These are phyloP conservation scores for Conticribra guillardii DNA, from an alignment of 108 stramenopile genomes.

Conservation along the genomic window DNA sequence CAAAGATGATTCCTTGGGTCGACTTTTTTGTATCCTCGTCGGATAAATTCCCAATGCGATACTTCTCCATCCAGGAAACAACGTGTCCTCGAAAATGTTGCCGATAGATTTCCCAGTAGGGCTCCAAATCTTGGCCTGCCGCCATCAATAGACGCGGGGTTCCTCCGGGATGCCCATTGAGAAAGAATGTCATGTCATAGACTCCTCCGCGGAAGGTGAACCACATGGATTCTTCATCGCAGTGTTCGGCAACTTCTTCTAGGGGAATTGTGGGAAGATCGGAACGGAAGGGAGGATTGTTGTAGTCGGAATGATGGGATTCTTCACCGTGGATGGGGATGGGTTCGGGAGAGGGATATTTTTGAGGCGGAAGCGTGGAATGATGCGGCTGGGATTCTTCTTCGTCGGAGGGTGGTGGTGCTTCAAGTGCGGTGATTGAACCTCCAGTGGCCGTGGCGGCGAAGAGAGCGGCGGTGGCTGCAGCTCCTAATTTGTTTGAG, in stretches of 20 bases:
- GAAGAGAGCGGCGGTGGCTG: neutral
- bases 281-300: slow-evolving; percentile 44
- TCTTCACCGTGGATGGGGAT: slow-evolving; percentile 11
- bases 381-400: neutral
- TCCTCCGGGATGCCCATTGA: slow-evolving; percentile 60
- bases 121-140: slow-evolving; percentile 78
- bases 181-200: slow-evolving; percentile 82
- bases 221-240: slow-evolving; percentile 64
- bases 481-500: neutral
- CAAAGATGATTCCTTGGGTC: slow-evolving; percentile 27
- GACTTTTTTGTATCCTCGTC: slow-evolving; percentile 42
- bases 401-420: too few species aligned
- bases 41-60: slow-evolving; percentile 50
- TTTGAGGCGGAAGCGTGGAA: slow-evolving; percentile 10
- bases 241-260: slow-evolving; percentile 45
- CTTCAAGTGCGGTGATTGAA: neutral
- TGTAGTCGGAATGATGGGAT: slow-evolving; percentile 4
- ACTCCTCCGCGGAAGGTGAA: slow-evolving; percentile 62
- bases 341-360: slow-evolving; percentile 11
- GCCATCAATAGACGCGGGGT: slow-evolving; percentile 76
- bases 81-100: slow-evolving; percentile 57
- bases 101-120: slow-evolving; percentile 78
- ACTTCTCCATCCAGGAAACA: slow-evolving; percentile 43
- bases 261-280: slow-evolving; percentile 42
- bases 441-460: neutral